These are phyloP conservation scores for Jackrogersella minutella DNA, from an alignment of 495 filamentous ascomycete species.

Conservation along the genomic window DNA sequence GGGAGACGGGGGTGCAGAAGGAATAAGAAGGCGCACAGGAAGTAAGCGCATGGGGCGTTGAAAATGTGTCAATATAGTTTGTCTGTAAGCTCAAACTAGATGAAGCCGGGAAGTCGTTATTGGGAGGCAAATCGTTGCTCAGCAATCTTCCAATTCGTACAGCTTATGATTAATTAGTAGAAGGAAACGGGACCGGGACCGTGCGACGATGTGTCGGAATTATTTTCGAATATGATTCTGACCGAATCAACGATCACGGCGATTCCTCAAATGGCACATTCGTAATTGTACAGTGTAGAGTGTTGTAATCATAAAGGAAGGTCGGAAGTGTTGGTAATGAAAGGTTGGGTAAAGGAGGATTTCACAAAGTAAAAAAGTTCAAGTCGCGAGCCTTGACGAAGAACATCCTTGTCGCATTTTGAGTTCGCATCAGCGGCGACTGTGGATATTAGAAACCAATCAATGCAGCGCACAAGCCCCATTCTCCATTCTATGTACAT, in stretches of 20 bases:
- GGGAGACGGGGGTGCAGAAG: slow-evolving; percentile 24
- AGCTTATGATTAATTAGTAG: not conserved
- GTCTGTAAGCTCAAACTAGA: slow-evolving; percentile 3
- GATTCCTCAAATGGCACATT: not conserved
- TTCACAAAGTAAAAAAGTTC: slow-evolving; percentile 26
- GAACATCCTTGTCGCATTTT: slow-evolving; percentile 24
- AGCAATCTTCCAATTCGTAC: slow-evolving; percentile 7
- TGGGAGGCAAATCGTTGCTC: slow-evolving; percentile 4
- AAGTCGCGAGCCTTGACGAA: slow-evolving; percentile 31
- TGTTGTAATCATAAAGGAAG: slow-evolving; percentile 1
- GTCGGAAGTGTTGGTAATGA: not conserved
- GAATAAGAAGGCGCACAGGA: slow-evolving; percentile 31
- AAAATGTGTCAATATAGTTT: slow-evolving; percentile 3
- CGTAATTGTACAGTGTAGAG: not conserved
- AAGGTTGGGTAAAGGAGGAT: slow-evolving; percentile 15
- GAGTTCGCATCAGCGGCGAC: slow-evolving; percentile 27
- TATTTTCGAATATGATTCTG: not conserved
- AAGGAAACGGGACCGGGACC: not conserved
- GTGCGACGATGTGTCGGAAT: not conserved
- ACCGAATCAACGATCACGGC: not conserved
- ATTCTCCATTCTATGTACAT: not conserved
- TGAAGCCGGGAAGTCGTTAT: not conserved
- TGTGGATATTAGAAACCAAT: slow-evolving; percentile 1
- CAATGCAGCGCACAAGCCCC: not conserved
- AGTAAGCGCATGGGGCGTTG: slow-evolving; percentile 11